phyloP scores from a whole-genome alignment of 2,329 filamentous ascomycete species.

The Colletotrichum eleusines region DNA sequence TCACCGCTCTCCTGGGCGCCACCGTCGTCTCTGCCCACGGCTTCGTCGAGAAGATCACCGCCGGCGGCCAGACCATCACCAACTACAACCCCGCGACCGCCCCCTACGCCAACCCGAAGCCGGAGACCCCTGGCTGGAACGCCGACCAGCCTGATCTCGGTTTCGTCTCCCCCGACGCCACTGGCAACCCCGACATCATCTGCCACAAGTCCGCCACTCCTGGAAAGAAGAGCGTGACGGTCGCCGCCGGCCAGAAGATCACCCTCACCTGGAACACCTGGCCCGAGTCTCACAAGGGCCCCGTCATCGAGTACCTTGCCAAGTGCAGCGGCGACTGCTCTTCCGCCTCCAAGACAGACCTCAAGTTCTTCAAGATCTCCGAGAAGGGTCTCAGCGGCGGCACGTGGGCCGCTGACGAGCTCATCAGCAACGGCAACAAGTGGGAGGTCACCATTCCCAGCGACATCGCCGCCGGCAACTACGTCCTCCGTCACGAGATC shows the following conservation, averaged over 20 bases:
- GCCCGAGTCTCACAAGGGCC: conserved; percentile 73
- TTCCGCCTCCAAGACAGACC: conserved; percentile 60
- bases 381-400: conserved; percentile 64
- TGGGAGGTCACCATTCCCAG: conserved; percentile 62
- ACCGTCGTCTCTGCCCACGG: conserved; percentile 49
- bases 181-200: conserved; percentile 57
- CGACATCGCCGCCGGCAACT: conserved; percentile 62
- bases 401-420: conserved; percentile 67
- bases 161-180: conserved; percentile 59
- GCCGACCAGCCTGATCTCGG: conserved; percentile 53
- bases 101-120: conserved; percentile 44
- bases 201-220: conserved; percentile 60
- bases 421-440: conserved; percentile 60
- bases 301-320: conserved; percentile 72
- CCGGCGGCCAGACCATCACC: conserved; percentile 49
- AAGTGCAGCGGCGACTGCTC: conserved; percentile 67
- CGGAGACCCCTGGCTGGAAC: conserved; percentile 46
- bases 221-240: conserved; percentile 54
- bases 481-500: conserved; percentile 68
- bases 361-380: conserved; percentile 72
- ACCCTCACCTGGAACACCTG: conserved; percentile 73
- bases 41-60: conserved; percentile 48
- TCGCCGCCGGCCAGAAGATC: conserved; percentile 70
- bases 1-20: conserved; percentile 44
- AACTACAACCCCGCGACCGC: conserved; percentile 46